Evolutionary conservation across 257 asterid species (phyloP).

Genomic region (Ligustrum vulgare): DNA sequence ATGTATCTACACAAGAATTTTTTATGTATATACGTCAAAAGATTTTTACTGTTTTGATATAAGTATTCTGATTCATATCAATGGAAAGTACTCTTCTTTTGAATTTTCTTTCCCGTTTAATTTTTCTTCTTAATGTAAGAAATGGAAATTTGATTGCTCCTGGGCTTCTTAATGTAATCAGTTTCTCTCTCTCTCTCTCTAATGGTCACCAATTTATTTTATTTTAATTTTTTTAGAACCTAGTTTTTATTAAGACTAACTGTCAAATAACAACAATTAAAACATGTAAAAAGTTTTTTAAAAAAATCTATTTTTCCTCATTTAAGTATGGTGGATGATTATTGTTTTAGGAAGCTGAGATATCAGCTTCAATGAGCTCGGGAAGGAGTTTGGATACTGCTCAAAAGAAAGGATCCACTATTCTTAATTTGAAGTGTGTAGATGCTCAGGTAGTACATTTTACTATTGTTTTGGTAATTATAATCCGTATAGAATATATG

Average conservation of each 20-base stretch:
- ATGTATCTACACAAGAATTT: not conserved
- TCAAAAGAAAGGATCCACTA: constrained; percentile 85
- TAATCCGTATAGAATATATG: not conserved
- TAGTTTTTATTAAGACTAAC: not conserved
- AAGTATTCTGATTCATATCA: not conserved
- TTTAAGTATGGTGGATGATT: constrained; percentile 9
- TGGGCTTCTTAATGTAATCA: not conserved
- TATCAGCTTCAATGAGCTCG: constrained; percentile 72
- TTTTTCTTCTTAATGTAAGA: not conserved
- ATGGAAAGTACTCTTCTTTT: not conserved
- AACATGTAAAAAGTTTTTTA: not conserved
- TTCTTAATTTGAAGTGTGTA: constrained; percentile 86
- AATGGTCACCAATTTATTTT: not conserved
- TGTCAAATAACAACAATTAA: not conserved
- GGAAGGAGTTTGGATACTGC: constrained; percentile 89
- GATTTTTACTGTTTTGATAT: not conserved
- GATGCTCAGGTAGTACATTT: constrained; percentile 73
- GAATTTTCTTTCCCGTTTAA: not conserved
- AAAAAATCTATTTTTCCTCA: not conserved
- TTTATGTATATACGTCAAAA: not conserved
- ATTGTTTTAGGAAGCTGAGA: constrained; percentile 78
- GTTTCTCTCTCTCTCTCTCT: not conserved
- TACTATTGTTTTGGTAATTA: not conserved
- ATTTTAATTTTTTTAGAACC: not conserved
- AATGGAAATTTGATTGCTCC: not conserved